Evolutionary conservation across 805 yeast species (phyloP).

Genomic region (Teunomyces funiuensis): DNA sequence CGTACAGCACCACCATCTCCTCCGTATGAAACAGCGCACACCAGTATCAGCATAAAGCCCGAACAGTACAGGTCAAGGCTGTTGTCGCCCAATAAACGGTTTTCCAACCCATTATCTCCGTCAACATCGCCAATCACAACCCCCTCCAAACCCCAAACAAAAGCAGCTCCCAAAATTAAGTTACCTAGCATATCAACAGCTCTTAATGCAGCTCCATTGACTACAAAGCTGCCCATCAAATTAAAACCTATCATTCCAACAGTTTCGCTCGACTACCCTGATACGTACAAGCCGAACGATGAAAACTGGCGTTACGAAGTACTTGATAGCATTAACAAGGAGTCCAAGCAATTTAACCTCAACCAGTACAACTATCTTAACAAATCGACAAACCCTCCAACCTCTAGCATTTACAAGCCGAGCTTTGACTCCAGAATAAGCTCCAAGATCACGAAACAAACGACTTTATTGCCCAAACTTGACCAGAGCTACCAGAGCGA

Average conservation of each 20-base stretch:
- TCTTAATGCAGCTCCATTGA: slow-evolving; percentile 21
- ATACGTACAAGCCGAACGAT: slow-evolving; percentile 45
- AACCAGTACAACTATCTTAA: slow-evolving; percentile 30
- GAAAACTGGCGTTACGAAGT: slow-evolving; percentile 45
- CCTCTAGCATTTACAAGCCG: slow-evolving; percentile 24
- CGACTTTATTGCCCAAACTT: slow-evolving; percentile 17
- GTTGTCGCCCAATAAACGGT: slow-evolving; percentile 14
- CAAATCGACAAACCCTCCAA: slow-evolving; percentile 11
- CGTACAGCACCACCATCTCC: slow-evolving; percentile 47
- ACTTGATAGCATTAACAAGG: slow-evolving; percentile 32
- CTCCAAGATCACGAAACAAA: slow-evolving; percentile 22
- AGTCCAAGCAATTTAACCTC: slow-evolving; percentile 23
- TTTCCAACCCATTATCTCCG: slow-evolving; percentile 20
- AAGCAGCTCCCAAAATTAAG: slow-evolving; percentile 8
- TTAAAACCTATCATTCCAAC: slow-evolving; percentile 40
- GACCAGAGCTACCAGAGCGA: slow-evolving; percentile 19
- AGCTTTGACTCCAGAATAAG: slow-evolving; percentile 38
- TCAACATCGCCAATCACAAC: slow-evolving; percentile 18
- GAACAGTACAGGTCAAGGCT: slow-evolving; percentile 14
- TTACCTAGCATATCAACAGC: slow-evolving; percentile 40
- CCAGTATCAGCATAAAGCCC: slow-evolving; percentile 6
- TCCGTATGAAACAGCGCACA: slow-evolving; percentile 10
- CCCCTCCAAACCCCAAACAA: slow-evolving; percentile 11
- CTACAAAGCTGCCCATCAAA: slow-evolving; percentile 19
- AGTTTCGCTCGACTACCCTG: slow-evolving; percentile 43